These are phyloP conservation scores for Fusarium temperatum DNA, from an alignment of 2,329 filamentous ascomycete genomes.

Conservation along the genomic window DNA sequence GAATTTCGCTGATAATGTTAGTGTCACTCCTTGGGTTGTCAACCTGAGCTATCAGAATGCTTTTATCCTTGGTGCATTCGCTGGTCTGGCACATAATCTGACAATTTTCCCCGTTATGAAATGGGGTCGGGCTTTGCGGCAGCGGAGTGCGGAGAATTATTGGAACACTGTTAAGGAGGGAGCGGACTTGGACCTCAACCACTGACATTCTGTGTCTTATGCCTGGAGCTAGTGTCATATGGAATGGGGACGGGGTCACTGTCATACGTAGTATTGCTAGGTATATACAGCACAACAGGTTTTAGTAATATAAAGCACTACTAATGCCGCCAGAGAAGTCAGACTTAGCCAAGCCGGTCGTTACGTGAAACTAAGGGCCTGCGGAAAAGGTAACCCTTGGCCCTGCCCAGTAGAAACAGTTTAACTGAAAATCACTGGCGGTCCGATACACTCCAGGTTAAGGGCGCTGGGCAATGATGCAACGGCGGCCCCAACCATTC, in stretches of 20 bases:
- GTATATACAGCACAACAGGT: not conserved
- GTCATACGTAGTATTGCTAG: not conserved
- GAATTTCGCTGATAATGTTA: not conserved
- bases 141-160: not conserved
- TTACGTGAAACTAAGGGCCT: not conserved
- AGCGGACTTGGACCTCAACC: not conserved
- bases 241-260: not conserved
- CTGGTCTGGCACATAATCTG: not conserved
- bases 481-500: not conserved
- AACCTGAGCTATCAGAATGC: not conserved
- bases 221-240: too few relatives aligned
- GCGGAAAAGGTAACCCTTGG: not conserved
- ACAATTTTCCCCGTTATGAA: not conserved
- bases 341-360: not conserved
- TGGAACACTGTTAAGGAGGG: not conserved
- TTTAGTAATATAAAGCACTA: not conserved
- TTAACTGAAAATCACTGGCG: not conserved
- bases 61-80: not conserved
- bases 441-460: not conserved
- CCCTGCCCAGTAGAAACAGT: not conserved
- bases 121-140: not conserved
- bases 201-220: accelerated
- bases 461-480: not conserved
- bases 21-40: not conserved
- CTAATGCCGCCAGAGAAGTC: not conserved